A percentile compares a stretch with the other conserved stretches of the same genome.
These are phyloP conservation scores for Zygoascus tannicola DNA, from an alignment of 805 yeast genomes.

Conservation along the genomic window DNA sequence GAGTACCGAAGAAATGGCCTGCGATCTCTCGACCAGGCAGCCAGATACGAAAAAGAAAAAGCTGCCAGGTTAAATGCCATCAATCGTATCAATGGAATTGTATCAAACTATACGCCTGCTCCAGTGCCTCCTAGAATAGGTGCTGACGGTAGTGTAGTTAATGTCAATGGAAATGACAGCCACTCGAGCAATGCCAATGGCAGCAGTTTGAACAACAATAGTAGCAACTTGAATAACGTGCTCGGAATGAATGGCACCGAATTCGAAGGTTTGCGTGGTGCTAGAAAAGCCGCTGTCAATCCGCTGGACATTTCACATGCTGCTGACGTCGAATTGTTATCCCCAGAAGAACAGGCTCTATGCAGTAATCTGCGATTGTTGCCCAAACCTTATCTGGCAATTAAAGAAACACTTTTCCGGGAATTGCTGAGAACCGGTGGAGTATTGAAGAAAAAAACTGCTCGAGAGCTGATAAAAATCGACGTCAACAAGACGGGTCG, in stretches of 20 bases:
- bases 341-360: constrained; percentile 78
- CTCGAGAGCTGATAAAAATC: constrained; percentile 73
- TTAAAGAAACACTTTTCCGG: constrained; percentile 80
- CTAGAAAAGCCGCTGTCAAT: constrained; percentile 22
- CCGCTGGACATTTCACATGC: constrained; percentile 44
- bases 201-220: neutral
- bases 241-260: neutral
- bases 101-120: constrained; percentile 20
- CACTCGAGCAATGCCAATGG: constrained; percentile 1
- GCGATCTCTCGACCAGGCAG: constrained; percentile 72
- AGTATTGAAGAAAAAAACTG: constrained; percentile 66
- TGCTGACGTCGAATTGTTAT: constrained; percentile 70
- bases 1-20: constrained; percentile 90
- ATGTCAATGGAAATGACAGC: neutral
- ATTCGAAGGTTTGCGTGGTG: neutral
- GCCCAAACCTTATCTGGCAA: constrained; percentile 91
- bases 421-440: constrained; percentile 85
- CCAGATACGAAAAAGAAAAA: constrained; percentile 82
- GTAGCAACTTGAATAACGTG: neutral
- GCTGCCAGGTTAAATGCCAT: constrained; percentile 52
- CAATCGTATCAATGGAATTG: constrained; percentile 35
- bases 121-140: constrained; percentile 2
- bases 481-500: constrained; percentile 81
- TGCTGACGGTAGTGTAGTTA: neutral
- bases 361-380: constrained; percentile 76